Base-by-base conservation (phyloP, 495 filamentous ascomycete species). In the Symbiotaphrina buchneri region DNA sequence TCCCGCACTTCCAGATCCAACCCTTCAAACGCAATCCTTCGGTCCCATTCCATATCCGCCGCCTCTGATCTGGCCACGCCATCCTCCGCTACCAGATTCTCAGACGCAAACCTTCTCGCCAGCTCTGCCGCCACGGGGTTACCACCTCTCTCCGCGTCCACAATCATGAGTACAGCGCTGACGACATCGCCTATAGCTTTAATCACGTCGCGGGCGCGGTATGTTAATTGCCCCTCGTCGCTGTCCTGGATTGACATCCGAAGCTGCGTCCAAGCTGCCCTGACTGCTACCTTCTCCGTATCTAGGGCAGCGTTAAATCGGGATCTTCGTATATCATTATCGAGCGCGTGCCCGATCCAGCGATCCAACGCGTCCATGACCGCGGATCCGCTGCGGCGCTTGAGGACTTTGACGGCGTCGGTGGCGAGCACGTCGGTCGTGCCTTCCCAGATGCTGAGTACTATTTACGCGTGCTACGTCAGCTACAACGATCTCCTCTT, bases 371-470 rank as follows among this genome's bases (percentile, higher is more conserved):
- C 49, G 0, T 39, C 34, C n/a, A 67, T 39, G 0, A 56, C 43
- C 10, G 43, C 27, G 10, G 56, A 55, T 0, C 46, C 47, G 7
- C 47, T 47, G 8, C 53, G 50, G 29, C 63, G 56, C 22, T 67
- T 48, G 1, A 70, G 36, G n/a, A 65, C 62, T 1, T 64, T 48
- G 23, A 76, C 49, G 5, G 67, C 51, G 35, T 81, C 74, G 18
- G 57, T 59, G 4, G 61, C 61, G 15, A 82, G 43, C 2, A 81
- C 68, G 39, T 78, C 71, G 6, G 71, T 77, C 2, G 76, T 80
- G 3, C 75, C 75, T 43, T 81, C 76, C 71, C 75, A 81, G 32
- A 79, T 79, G 17, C 61, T 57, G 20, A 70, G 55, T 2, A 77
- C 71, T n/a, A n/a, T n/a, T n/a, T n/a, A n/a, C n/a, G n/a, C n/a